phyloP scores from a whole-genome alignment of 352 stramenopile species.

The Pythium volutum region DNA sequence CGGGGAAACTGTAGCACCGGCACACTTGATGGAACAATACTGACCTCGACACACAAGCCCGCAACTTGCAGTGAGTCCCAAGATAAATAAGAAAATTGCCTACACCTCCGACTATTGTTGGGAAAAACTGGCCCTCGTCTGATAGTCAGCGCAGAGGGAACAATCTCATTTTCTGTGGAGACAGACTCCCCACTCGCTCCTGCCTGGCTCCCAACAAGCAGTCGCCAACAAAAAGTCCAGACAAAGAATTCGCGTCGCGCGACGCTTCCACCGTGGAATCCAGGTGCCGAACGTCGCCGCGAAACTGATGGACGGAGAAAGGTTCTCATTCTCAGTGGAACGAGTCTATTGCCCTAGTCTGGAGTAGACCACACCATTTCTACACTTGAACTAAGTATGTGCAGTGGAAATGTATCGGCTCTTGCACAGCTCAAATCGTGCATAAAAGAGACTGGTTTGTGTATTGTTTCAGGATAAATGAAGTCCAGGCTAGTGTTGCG shows the following conservation, averaged over 20 bases:
- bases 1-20: neutral
- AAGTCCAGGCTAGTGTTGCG: no score
- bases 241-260: conserved; percentile 1
- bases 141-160: neutral
- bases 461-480: no score
- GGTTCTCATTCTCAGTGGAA: neutral
- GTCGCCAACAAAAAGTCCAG: conserved; percentile 1
- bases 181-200: neutral
- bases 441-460: no score
- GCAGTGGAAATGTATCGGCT: no score
- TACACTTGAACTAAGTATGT: no score
- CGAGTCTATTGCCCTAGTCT: no score
- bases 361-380: no score
- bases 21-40: conserved; percentile 1
- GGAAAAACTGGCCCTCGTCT: neutral
- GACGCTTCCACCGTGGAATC: neutral
- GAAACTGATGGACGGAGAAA: no score
- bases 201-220: neutral
- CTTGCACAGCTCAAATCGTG: no score
- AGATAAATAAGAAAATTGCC: neutral
- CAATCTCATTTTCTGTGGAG: neutral
- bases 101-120: neutral
- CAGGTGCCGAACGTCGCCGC: neutral
- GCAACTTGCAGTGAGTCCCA: conserved; percentile 1
- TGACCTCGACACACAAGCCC: neutral